These are phyloP conservation scores for Vaccinium corymbosum DNA, from an alignment of 148 eudicot species.

Conservation along the genomic window DNA sequence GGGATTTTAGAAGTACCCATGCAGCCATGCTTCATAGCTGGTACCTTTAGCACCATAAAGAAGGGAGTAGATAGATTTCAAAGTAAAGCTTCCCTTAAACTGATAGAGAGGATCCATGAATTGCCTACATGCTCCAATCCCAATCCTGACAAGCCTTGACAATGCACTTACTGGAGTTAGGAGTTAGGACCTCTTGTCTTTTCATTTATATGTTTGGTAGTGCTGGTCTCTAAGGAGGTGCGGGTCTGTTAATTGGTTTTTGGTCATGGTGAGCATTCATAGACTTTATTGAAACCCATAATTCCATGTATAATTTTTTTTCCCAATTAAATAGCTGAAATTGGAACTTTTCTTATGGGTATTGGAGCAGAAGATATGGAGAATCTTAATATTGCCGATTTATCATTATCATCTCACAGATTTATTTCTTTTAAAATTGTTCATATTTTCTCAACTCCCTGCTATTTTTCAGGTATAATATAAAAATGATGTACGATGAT, in stretches of 20 bases:
- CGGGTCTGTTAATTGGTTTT: not conserved
- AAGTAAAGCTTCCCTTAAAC: not conserved
- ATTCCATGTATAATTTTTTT: not conserved
- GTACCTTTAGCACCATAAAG: not conserved
- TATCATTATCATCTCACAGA: not conserved
- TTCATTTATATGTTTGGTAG: not conserved
- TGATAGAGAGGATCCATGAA: not conserved
- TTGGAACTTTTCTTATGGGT: conserved; percentile 6
- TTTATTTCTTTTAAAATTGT: conserved; percentile 11
- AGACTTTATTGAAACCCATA: not conserved
- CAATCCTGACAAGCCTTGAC: not conserved
- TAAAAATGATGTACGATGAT: conserved; percentile 15
- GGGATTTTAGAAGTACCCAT: too few relatives aligned
- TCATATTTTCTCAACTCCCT: conserved; percentile 13
- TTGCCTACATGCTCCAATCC: not conserved
- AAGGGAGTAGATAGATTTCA: not conserved
- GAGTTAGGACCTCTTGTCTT: not conserved
- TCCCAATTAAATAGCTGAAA: not conserved
- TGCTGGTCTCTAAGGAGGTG: not conserved
- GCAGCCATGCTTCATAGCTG: not conserved
- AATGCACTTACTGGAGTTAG: not conserved
- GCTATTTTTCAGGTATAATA: conserved; percentile 29
- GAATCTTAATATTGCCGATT: not conserved
- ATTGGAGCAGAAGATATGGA: not conserved
- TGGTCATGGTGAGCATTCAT: not conserved